phyloP scores from a whole-genome alignment of 331 rosid species.

The Acacia concinna region DNA sequence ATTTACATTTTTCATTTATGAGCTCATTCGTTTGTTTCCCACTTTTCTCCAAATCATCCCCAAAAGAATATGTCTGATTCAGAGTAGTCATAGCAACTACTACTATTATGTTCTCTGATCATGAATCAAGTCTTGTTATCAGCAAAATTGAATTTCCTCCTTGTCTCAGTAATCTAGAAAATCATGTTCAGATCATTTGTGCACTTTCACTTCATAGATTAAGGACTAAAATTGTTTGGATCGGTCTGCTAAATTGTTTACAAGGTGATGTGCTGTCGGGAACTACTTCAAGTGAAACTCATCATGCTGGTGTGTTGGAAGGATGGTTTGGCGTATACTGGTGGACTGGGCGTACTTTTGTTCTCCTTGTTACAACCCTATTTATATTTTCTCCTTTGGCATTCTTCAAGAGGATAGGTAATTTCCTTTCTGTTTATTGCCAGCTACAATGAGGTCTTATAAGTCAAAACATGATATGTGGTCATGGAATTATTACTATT shows the following conservation, averaged over 20 bases:
- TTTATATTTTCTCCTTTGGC: conserved; percentile 60
- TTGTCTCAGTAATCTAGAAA: neutral
- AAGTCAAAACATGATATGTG: conserved; percentile 11
- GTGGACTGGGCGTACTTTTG: conserved; percentile 60
- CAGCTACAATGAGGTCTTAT: neutral
- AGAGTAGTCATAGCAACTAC: neutral
- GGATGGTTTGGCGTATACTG: conserved; percentile 74
- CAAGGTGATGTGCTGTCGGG: conserved; percentile 76
- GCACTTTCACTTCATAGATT: neutral
- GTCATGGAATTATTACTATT: neutral
- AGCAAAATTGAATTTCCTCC: neutral
- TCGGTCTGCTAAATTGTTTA: conserved; percentile 9
- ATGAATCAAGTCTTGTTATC: neutral
- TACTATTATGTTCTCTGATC: neutral
- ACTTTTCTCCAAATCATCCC: too few species aligned
- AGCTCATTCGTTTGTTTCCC: neutral
- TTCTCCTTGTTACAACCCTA: conserved; percentile 58
- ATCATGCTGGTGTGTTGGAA: conserved; percentile 64
- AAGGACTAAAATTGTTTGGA: neutral
- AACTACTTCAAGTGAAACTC: conserved; percentile 58
- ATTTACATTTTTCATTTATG: neutral
- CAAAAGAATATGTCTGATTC: neutral
- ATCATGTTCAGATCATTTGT: neutral
- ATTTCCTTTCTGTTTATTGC: neutral
- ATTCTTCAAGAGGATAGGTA: conserved; percentile 62